These are phyloP conservation scores for Hordeum marinum DNA, from an alignment of 176 grass and related monocot genomes.

Conservation along the genomic window DNA sequence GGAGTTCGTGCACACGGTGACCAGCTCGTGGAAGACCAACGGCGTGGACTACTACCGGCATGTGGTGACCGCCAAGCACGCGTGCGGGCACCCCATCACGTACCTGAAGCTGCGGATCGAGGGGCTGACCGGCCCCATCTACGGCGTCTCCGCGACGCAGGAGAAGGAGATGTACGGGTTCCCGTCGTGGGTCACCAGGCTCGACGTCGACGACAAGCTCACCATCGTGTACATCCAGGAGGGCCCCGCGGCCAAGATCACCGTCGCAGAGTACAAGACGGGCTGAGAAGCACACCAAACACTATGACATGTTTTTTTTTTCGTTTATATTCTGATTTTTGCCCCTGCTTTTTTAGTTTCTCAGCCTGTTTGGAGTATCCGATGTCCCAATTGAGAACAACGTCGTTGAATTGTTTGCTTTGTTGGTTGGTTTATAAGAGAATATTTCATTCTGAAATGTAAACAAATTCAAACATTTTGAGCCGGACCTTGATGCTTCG, in stretches of 20 bases:
- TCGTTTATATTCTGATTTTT: neutral
- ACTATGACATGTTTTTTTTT: neutral
- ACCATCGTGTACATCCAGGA: constrained; percentile 78
- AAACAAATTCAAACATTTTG: too few relatives aligned
- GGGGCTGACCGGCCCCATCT: constrained; percentile 41
- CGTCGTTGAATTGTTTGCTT: neutral
- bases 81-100: constrained; percentile 49
- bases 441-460: too few relatives aligned
- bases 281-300: constrained; percentile 5
- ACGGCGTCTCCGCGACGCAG: constrained; percentile 37
- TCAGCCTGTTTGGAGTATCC: neutral
- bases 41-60: constrained; percentile 68
- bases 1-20: constrained; percentile 77
- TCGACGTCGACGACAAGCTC: constrained; percentile 37
- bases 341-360: too few relatives aligned
- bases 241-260: constrained; percentile 53
- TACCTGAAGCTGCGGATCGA: constrained; percentile 61
- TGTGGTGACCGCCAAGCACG: constrained; percentile 50
- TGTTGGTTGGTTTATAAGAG: neutral
- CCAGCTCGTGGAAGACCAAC: constrained; percentile 42
- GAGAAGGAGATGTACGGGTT: constrained; percentile 53
- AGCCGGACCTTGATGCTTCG: too few relatives aligned
- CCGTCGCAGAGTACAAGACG: constrained; percentile 42
- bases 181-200: constrained; percentile 39
- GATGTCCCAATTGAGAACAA: neutral